These are phyloP conservation scores for Incumbomyces lentus DNA, from an alignment of 2,329 filamentous ascomycete genomes.

Conservation along the genomic window DNA sequence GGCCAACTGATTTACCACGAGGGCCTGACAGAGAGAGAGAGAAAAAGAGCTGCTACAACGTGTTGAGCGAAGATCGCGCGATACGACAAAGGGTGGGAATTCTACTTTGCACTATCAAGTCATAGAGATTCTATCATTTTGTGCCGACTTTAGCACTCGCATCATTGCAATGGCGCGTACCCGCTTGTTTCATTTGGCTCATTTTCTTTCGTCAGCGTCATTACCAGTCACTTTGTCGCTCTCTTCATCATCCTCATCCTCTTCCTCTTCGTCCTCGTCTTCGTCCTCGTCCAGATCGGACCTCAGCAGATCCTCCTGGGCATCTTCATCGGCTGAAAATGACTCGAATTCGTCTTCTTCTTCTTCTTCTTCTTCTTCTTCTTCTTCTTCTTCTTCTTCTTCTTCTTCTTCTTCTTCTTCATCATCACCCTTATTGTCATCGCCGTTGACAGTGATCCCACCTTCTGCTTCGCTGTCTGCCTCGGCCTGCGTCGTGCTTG, in stretches of 20 bases:
- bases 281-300: slow-evolving; percentile 6
- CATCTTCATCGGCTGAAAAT: slow-evolving; percentile 3
- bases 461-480: slow-evolving; percentile 6
- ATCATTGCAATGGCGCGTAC: too few relatives aligned
- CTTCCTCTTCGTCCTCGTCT: neutral
- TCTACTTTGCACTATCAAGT: too few relatives aligned
- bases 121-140: too few relatives aligned
- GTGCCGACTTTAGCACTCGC: too few relatives aligned
- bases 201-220: neutral
- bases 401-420: slow-evolving; percentile 32
- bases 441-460: neutral
- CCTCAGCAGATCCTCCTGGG: slow-evolving; percentile 1
- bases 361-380: slow-evolving; percentile 7
- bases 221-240: neutral
- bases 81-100: too few relatives aligned
- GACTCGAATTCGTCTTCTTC: slow-evolving; percentile 3
- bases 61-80: too few relatives aligned
- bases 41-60: too few relatives aligned
- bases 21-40: too few relatives aligned
- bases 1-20: too few relatives aligned
- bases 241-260: neutral
- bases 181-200: too few relatives aligned
- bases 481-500: slow-evolving; percentile 15
- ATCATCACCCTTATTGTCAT: slow-evolving; percentile 61
- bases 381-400: slow-evolving; percentile 14